Evolutionary conservation across 805 yeast genomes (phyloP).

Genomic region (Nakazawaea ishiwadae): DNA sequence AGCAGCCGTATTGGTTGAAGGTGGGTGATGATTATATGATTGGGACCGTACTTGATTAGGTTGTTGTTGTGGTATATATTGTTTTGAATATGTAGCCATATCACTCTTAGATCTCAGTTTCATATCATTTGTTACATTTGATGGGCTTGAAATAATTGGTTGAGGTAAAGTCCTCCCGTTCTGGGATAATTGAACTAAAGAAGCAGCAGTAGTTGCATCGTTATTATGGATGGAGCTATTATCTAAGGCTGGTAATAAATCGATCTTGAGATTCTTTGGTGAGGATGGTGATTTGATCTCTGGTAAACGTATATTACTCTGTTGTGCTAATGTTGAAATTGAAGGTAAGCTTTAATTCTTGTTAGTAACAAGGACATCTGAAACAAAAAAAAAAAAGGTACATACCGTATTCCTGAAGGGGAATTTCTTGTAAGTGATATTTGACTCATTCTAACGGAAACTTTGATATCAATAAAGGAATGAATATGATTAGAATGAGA

Average conservation of each 20-base stretch:
- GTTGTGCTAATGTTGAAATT: slow-evolving; percentile 8
- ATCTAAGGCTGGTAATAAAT: background rate
- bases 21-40: background rate
- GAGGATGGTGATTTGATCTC: slow-evolving; percentile 2
- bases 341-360: slow-evolving; percentile 4
- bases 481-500: no score
- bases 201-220: slow-evolving; percentile 2
- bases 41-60: background rate
- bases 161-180: slow-evolving; percentile 7
- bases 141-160: slow-evolving; percentile 5
- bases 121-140: background rate
- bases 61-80: background rate
- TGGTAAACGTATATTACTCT: slow-evolving; percentile 10
- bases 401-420: slow-evolving; percentile 9
- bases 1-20: background rate
- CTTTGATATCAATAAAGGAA: no score
- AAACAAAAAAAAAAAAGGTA: background rate
- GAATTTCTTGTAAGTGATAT: slow-evolving; percentile 2
- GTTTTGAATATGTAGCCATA: background rate
- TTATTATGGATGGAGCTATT: background rate
- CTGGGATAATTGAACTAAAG: slow-evolving; percentile 10
- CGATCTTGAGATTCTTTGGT: background rate
- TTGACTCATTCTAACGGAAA: slow-evolving; percentile 5
- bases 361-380: background rate
- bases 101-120: slow-evolving; percentile 8